Base-by-base conservation (phyloP, 2,329 filamentous ascomycete species). In the Aspergillus candidus region DNA sequence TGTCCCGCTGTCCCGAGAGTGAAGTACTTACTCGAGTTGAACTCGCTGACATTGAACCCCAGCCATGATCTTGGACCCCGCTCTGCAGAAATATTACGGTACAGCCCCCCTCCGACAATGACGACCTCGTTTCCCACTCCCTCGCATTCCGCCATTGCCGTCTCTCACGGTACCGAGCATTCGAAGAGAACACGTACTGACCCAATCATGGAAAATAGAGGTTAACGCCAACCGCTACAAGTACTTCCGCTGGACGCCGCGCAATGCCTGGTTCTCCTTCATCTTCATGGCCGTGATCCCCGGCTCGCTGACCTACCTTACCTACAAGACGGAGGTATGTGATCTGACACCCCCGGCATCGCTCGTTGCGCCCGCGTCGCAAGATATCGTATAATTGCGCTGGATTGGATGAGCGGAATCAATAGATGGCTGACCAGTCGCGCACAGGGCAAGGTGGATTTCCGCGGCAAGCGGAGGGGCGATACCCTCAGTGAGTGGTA, bases 191-290 rank as follows among this genome's bases (percentile, higher is more conserved):
- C 14, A 35, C 40, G 34, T 48, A 27, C 22, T 27, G 22, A 27
- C 7, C 34, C 32, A 36, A 51, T 38, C 6, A 18, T 32, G 4
- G 10, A 32, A 17, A 32, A 43, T 40, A 95, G 90, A 85, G 67
- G 86, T 96, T 82, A 80, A 78, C 61, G 75, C 79, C 61, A 88
- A 87, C 74, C 85, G 93, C 55, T 84, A 90, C 79, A 88, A 88
- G 72, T 95, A 88, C 79, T 98, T 97, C 79, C 80, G 88, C 69
- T 97, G 88, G 88, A 97, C 86, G 31, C 79, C 82, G 41, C 78
- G 86, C 61, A 94, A 88, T 36, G 88, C 88, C 27, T 82, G 80
- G 72, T 69, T 96, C 60, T 83, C 84, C 4, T 80, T 96, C 63
- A 74, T 84, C 52, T 96, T 91, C 69, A 78, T 85, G 46, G 72